Evolutionary conservation across 108 stramenopile species (phyloP).

Genomic region (Mediolabrus comicus): DNA sequence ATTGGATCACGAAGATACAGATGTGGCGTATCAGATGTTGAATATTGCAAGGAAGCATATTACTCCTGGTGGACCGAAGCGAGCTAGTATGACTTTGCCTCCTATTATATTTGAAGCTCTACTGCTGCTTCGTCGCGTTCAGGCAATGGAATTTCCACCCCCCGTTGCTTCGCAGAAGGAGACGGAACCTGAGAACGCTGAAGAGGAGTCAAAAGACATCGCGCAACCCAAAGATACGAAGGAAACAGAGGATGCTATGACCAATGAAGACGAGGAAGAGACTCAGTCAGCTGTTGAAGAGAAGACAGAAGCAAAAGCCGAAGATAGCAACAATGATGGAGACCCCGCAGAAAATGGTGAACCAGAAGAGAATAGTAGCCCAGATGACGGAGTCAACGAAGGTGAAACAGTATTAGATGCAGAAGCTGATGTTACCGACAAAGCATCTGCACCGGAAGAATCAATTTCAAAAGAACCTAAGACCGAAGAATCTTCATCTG

Average conservation of each 20-base stretch:
- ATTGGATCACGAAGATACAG: conserved; percentile 82
- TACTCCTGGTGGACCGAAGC: conserved; percentile 56
- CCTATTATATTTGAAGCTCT: conserved; percentile 87
- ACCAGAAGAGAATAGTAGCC: not conserved
- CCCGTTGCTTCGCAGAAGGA: conserved; percentile 3
- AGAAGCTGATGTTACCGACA: conserved; percentile 5
- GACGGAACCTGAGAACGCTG: not conserved
- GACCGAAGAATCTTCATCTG: conserved; percentile 1
- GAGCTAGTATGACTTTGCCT: conserved; percentile 72
- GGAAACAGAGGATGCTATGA: not conserved
- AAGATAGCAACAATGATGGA: conserved; percentile 7
- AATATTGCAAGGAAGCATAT: conserved; percentile 71
- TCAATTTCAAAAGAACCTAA: not conserved
- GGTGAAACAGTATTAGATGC: conserved; percentile 7
- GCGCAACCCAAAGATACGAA: not conserved
- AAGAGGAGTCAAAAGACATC: conserved; percentile 5
- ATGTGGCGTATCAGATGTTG: conserved; percentile 83
- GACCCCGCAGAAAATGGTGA: not conserved
- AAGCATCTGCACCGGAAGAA: not conserved
- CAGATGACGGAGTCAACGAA: not conserved
- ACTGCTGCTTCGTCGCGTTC: conserved; percentile 68
- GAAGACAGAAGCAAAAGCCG: conserved; percentile 2
- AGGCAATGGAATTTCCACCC: conserved; percentile 44
- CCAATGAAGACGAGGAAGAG: conserved; percentile 1
- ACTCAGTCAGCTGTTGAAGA: not conserved